Percentiles rank a stretch among this genome's conserved stretches.
phyloP scores from a whole-genome alignment of 768 basidiomycete species.

The Sistotremastrum suecicum region DNA sequence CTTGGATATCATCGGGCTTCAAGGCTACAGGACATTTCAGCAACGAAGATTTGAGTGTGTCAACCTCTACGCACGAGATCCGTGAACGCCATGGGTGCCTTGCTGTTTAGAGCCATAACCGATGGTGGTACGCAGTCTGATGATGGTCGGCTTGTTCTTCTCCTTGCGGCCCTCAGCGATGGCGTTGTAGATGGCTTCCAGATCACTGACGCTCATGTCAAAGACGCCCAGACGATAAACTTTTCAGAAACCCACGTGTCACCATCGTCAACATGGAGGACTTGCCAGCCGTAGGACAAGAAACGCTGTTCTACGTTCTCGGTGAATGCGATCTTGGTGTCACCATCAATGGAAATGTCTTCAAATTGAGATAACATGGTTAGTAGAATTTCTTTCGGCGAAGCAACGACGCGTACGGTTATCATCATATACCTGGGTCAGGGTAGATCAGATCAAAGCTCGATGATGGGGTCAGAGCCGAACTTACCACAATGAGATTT shows the following conservation, averaged over 20 bases:
- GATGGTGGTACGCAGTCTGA: conserved; percentile 79
- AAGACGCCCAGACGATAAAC: not conserved
- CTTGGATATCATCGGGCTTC: conserved; percentile 79
- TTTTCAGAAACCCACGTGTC: conserved; percentile 36
- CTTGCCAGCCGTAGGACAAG: conserved; percentile 88
- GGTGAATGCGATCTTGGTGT: conserved; percentile 86
- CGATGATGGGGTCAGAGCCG: conserved; percentile 5
- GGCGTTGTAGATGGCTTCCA: conserved; percentile 61
- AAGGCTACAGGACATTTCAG: conserved; percentile 38
- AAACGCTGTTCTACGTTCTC: conserved; percentile 86
- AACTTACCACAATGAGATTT: conserved; percentile 77
- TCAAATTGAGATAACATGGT: not conserved
- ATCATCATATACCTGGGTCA: conserved; percentile 74
- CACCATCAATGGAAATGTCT: conserved; percentile 96
- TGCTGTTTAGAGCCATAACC: conserved; percentile 88
- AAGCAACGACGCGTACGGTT: conserved; percentile 48
- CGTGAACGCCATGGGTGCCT: conserved; percentile 91
- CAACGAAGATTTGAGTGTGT: conserved; percentile 3
- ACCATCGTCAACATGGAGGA: conserved; percentile 70
- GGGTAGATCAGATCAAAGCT: conserved; percentile 10
- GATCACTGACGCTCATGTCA: conserved; percentile 36
- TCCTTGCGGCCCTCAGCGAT: conserved; percentile 66
- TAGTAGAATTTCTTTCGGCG: not conserved
- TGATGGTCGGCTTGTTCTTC: conserved; percentile 75
- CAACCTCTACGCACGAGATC: conserved; percentile 54